Base-by-base conservation (phyloP, 2,329 filamentous ascomycete species). In the Monilinia fructicola region DNA sequence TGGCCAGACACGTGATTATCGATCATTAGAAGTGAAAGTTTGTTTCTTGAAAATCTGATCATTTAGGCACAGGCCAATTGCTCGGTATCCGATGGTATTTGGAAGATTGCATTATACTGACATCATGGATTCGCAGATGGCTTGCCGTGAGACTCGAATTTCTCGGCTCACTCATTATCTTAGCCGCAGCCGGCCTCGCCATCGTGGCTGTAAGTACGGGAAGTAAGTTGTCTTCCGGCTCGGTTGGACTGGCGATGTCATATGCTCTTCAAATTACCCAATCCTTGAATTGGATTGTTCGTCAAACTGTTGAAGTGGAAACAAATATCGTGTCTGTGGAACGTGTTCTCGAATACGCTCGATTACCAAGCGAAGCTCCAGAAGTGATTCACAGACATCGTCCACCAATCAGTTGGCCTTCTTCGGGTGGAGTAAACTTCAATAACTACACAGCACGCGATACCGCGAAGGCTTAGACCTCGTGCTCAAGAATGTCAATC, bases 271-370 rank as follows among this genome's bases (percentile, higher is more conserved):
- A 97, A 80, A 98, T 99, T 76, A 99, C 95, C 1, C 91, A 94
- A 72, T 97, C 93, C 46, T 85, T 99, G 74, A 99, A 98, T 82
- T 99, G 95, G 95, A 97, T 99, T 75, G 95, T 99, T 62, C 88
- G 96, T 67, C 95, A 99, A 80, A 97, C 93, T 0, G 95, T 99
- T 44, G 96, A 99, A 79, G 95, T 99, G n/a, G 96, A 99, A 83
- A 98, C 94, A n/a, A 99, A 99, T 79, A 99, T 99, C 75, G 94
- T 99, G 55, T 97, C 94, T 12, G 95, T 99, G 48, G 95, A 99
- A 83, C 90, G 95, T 75, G 93, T 99, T 58, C 87, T 99, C 60
- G 96, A 99, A 79, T 99, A 99, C 79, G 92, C 94, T 67, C 85
- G 86, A 61, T 84, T 99, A 70, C 93, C 94, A 35, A 95, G 90